Base-by-base conservation (phyloP, 1,284 basidiomycete genomes). In the Cutaneotrichosporon cutaneum region DNA sequence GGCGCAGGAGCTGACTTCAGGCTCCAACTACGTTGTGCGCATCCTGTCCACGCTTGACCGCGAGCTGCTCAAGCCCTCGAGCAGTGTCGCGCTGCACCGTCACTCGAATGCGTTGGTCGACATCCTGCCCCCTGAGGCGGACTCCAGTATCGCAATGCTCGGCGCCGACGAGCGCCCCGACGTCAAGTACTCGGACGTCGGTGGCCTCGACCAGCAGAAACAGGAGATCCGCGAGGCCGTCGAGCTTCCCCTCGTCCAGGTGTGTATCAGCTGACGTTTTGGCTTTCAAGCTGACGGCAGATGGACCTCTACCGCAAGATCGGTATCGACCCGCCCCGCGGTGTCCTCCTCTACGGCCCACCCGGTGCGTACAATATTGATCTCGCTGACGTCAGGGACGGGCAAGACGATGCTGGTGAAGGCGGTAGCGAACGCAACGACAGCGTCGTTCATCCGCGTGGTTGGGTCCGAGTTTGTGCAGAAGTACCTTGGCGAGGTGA, bases 241-340 rank as follows among this genome's bases (percentile, higher is more conserved):
- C 45, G 96, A 99, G 81, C 83, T 99, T 35, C 96, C 96, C n/a
- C 83, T 99, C 62, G 94, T 91, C 8, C 77, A 80, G 72, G 78
- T 80, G 47, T 58, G 75, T 54, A 26, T 2, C 52, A n/a, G 61
- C 4, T 44, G 2, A 11, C 4, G 2, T n/a, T 4, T n/a, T 4
- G 1, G 11, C 10, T 1, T 1, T 7, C 11, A 16, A 30, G 47
- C 59, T 61, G 30, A 61, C 58, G 8, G 11, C 90, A 99, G 81
- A 96, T 96, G 78, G 95, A 99, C 77, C 82, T 99, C 47, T 99
- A 99, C 84, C 91, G 92, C 82, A 98, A 99, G 83, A 99, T 99
- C 74, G 96, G 96, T 73, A 99, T 99, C 70, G 96, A 99, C 82
- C 96, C 96, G 26, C 96, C 94, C 52, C 86, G 93, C 47, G 94